phyloP scores from a whole-genome alignment of 2,329 filamentous ascomycete species.

The Venturia aucupariae region DNA sequence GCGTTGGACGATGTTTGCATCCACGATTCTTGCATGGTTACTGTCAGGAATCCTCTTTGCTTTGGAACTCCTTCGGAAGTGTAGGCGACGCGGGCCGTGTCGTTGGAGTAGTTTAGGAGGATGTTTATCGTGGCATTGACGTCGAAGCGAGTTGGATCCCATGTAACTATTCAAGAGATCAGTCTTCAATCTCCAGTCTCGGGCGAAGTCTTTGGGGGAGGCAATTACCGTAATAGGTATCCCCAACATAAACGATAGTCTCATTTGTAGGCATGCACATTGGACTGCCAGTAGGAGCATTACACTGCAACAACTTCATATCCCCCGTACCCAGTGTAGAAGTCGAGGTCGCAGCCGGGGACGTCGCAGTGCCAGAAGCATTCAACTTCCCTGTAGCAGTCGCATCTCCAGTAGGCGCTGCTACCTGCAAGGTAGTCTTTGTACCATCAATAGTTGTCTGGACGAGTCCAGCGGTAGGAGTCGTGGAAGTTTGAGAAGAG shows the following conservation, averaged over 20 bases:
- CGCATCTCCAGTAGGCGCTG: constrained; percentile 17
- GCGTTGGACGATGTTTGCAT: constrained; percentile 29
- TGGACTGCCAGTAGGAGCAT: constrained; percentile 20
- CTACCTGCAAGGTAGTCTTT: constrained; percentile 18
- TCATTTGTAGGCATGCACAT: constrained; percentile 30
- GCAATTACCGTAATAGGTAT: constrained; percentile 26
- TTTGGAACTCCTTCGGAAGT: constrained; percentile 29
- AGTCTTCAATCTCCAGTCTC: background rate
- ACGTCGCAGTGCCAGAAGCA: constrained; percentile 13
- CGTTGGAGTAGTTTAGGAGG: constrained; percentile 28
- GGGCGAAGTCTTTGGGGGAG: background rate
- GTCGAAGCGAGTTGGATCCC: constrained; percentile 22
- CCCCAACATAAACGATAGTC: constrained; percentile 27
- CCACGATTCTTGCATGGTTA: constrained; percentile 33
- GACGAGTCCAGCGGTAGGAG: constrained; percentile 18
- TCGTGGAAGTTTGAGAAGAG: background rate
- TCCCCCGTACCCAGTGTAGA: constrained; percentile 11
- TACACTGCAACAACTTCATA: constrained; percentile 14
- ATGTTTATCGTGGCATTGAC: constrained; percentile 22
- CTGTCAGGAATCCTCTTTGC: constrained; percentile 29
- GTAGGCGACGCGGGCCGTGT: constrained; percentile 24
- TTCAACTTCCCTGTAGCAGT: background rate
- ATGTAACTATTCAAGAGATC: constrained; percentile 17
- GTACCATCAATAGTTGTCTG: constrained; percentile 20
- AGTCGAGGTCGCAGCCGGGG: constrained; percentile 14